Percentiles rank a stretch among this genome's conserved stretches.
Conservation (phyloP, 768 basidiomycete genomes). For the Boletus reticuloceps region DNA sequence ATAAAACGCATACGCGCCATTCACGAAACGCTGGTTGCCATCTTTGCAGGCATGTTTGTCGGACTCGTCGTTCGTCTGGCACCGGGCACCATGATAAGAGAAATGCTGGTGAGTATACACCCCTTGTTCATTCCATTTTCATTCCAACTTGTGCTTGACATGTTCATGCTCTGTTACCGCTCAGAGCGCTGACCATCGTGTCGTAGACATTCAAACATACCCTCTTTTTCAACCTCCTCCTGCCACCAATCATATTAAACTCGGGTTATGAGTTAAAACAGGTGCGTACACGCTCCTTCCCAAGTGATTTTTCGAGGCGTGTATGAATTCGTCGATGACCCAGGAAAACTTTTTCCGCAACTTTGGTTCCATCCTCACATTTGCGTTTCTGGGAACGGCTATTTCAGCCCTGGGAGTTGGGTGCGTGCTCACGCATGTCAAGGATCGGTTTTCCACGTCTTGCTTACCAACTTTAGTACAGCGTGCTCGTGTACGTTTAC, state of each 20-base stretch:
- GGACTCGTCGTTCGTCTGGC: slow-evolving; percentile 87
- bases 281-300: slow-evolving; percentile 39
- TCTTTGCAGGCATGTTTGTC: slow-evolving; percentile 95
- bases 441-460: background rate
- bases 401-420: slow-evolving; percentile 96
- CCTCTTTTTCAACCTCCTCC: slow-evolving; percentile 95
- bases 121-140: background rate
- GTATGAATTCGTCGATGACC: background rate
- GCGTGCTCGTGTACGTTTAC: slow-evolving; percentile 92
- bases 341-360: slow-evolving; percentile 99
- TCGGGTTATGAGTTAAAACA: slow-evolving; percentile 98
- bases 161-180: too few species aligned
- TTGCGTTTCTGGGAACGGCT: slow-evolving; percentile 94
- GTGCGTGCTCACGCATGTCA: slow-evolving; percentile 45
- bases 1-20: slow-evolving; percentile 93
- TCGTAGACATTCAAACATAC: slow-evolving; percentile 92
- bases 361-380: slow-evolving; percentile 92
- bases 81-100: slow-evolving; percentile 91
- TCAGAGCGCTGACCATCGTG: background rate
- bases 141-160: too few species aligned
- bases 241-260: slow-evolving; percentile 97
- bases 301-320: background rate
- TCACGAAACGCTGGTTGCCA: slow-evolving; percentile 94
- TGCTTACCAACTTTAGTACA: slow-evolving; percentile 55
- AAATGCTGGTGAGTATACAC: slow-evolving; percentile 85